A percentile compares a stretch with the other conserved stretches of the same genome.
Evolutionary conservation across 2,329 filamentous ascomycete species (phyloP).

Genomic region (Lasiodiplodia sp.): DNA sequence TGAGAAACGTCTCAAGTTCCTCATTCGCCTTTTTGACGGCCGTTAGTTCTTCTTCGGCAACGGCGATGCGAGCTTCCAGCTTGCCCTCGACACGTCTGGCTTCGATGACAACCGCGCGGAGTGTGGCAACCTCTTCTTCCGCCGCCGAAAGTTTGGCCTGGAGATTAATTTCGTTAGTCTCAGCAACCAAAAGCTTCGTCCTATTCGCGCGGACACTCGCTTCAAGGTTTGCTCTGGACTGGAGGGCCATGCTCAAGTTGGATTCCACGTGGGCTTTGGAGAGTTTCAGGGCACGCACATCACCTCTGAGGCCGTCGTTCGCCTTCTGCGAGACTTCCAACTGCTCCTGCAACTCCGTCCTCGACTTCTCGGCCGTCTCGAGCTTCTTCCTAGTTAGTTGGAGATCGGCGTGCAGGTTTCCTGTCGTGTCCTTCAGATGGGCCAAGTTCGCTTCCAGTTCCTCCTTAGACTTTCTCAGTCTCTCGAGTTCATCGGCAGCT

Average conservation of each 20-base stretch:
- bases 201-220: constrained; percentile 35
- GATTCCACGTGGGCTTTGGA: constrained; percentile 35
- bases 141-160: constrained; percentile 37
- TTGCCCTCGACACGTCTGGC: constrained; percentile 42
- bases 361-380: constrained; percentile 36
- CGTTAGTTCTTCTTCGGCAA: constrained; percentile 43
- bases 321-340: constrained; percentile 37
- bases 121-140: constrained; percentile 39
- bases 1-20: constrained; percentile 43
- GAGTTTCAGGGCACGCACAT: constrained; percentile 34
- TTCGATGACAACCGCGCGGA: constrained; percentile 39
- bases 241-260: constrained; percentile 33
- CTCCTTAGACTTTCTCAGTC: constrained; percentile 33
- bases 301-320: constrained; percentile 33
- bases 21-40: constrained; percentile 41
- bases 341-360: constrained; percentile 35
- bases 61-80: constrained; percentile 38
- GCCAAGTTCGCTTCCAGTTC: constrained; percentile 38
- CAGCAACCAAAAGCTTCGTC: constrained; percentile 37
- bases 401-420: constrained; percentile 36
- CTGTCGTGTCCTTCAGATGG: constrained; percentile 35
- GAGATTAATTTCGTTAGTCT: constrained; percentile 37
- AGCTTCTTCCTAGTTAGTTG: constrained; percentile 38
- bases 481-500: constrained; percentile 36
- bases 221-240: constrained; percentile 35